These are phyloP conservation scores for Fusarium falciforme DNA, from an alignment of 2,329 filamentous ascomycete species.

Conservation along the genomic window DNA sequence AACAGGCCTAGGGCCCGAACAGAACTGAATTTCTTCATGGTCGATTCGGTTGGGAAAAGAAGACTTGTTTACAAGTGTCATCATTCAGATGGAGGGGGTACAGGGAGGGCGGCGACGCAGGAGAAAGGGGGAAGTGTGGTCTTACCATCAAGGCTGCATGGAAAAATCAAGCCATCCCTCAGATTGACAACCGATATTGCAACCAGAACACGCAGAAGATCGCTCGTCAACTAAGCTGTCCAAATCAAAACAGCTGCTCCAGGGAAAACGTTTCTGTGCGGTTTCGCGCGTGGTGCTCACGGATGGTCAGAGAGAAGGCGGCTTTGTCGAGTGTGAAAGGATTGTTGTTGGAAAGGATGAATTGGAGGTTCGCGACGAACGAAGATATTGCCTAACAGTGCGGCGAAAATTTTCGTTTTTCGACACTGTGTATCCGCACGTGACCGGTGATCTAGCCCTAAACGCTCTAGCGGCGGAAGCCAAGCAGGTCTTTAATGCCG, in stretches of 20 bases:
- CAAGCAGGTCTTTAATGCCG: conserved; percentile 19
- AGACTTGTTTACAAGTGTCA: conserved; percentile 79
- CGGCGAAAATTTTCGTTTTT: conserved; percentile 41
- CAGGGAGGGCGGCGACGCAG: conserved; percentile 27
- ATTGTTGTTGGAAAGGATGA: conserved; percentile 28
- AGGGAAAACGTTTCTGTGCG: conserved; percentile 8
- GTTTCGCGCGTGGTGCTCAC: conserved; percentile 21
- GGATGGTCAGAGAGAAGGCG: conserved; percentile 3
- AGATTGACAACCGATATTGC: background rate
- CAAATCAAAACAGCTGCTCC: conserved; percentile 31
- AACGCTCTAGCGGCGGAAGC: conserved; percentile 35
- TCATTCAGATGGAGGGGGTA: conserved; percentile 62
- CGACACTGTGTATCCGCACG: conserved; percentile 44
- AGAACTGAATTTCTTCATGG: conserved; percentile 81
- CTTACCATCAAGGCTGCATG: conserved; percentile 40
- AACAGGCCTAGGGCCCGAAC: conserved; percentile 79
- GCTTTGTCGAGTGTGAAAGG: conserved; percentile 26
- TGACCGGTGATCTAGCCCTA: conserved; percentile 28
- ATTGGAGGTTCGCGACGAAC: conserved; percentile 33
- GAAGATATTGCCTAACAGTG: conserved; percentile 51
- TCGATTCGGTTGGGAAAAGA: conserved; percentile 92
- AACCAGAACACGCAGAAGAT: background rate
- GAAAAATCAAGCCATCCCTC: conserved; percentile 17
- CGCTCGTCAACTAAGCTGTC: conserved; percentile 11
- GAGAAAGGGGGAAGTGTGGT: conserved; percentile 23